Evolutionary conservation across 768 basidiomycete species (phyloP).

Genomic region (Astraeus odoratus): DNA sequence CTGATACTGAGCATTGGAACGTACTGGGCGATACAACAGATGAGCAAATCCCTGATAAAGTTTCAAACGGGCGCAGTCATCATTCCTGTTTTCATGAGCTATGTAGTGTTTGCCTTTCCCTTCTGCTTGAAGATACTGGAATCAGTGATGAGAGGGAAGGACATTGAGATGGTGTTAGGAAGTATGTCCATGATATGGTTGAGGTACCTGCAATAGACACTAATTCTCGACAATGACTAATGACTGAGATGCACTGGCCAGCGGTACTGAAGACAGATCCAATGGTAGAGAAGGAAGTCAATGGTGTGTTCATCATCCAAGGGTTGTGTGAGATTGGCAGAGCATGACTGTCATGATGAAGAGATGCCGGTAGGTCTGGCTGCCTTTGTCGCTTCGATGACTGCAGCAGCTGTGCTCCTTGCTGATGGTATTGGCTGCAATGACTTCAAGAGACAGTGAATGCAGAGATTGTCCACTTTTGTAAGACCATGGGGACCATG

Average conservation of each 20-base stretch:
- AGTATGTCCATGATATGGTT: conserved; percentile 26
- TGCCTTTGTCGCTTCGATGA: conserved; percentile 17
- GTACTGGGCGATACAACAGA: conserved; percentile 24
- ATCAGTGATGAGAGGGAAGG: conserved; percentile 29
- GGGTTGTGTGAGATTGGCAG: conserved; percentile 25
- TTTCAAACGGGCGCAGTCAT: conserved; percentile 26
- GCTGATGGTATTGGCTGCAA: conserved; percentile 21
- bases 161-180: conserved; percentile 28
- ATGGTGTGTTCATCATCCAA: conserved; percentile 22
- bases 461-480: conserved; percentile 22
- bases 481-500: conserved; percentile 15
- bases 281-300: conserved; percentile 30
- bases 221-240: not conserved
- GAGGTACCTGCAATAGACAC: conserved; percentile 19
- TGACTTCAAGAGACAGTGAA: conserved; percentile 21
- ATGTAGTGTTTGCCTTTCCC: conserved; percentile 23
- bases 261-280: conserved; percentile 28
- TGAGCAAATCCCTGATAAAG: conserved; percentile 24
- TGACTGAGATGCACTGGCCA: conserved; percentile 18
- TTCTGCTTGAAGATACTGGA: conserved; percentile 28
- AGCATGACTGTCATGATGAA: conserved; percentile 31
- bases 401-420: conserved; percentile 15
- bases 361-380: conserved; percentile 23
- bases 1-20: conserved; percentile 22
- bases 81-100: conserved; percentile 26